These are phyloP conservation scores for Madurella mycetomatis DNA, from an alignment of 2,329 filamentous ascomycete genomes.

Conservation along the genomic window DNA sequence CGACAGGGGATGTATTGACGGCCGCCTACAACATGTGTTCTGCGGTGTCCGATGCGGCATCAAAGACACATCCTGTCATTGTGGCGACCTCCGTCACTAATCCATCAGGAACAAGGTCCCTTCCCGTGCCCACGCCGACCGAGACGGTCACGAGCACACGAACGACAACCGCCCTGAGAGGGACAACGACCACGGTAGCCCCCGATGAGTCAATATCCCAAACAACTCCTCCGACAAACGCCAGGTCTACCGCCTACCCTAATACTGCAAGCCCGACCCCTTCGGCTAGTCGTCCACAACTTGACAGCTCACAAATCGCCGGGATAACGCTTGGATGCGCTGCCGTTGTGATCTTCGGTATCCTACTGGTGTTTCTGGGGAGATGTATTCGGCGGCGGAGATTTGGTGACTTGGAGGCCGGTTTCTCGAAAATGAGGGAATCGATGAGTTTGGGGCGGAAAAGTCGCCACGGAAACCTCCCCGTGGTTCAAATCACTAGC, in stretches of 20 bases:
- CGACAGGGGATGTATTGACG: conserved; percentile 39
- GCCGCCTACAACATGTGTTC: conserved; percentile 57
- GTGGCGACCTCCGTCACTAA: conserved; percentile 50
- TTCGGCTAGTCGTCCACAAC: conserved; percentile 8
- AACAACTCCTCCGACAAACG: conserved; percentile 11
- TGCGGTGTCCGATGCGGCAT: conserved; percentile 44
- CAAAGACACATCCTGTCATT: conserved; percentile 55
- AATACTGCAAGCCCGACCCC: conserved; percentile 1
- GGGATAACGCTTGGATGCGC: conserved; percentile 55
- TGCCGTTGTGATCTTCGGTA: conserved; percentile 44
- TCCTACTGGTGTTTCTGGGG: conserved; percentile 44
- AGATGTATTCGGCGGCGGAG: conserved; percentile 39
- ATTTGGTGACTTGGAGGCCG: conserved; percentile 33
- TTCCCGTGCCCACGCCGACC: conserved; percentile 28
- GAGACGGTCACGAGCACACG: conserved; percentile 13
- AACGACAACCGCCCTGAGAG: conserved; percentile 5
- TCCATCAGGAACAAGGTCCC: conserved; percentile 33
- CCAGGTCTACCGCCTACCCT: neutral
- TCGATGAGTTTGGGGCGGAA: conserved; percentile 31
- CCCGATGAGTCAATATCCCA: neutral
- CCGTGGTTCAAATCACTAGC: conserved; percentile 39
- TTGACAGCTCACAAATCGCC: conserved; percentile 45
- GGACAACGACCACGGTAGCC: conserved; percentile 47
- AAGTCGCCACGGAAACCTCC: conserved; percentile 17
- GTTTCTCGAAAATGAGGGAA: conserved; percentile 36